Evolutionary conservation across 176 grass and related monocot genomes (phyloP).

Genomic region (Phragmites australis): DNA sequence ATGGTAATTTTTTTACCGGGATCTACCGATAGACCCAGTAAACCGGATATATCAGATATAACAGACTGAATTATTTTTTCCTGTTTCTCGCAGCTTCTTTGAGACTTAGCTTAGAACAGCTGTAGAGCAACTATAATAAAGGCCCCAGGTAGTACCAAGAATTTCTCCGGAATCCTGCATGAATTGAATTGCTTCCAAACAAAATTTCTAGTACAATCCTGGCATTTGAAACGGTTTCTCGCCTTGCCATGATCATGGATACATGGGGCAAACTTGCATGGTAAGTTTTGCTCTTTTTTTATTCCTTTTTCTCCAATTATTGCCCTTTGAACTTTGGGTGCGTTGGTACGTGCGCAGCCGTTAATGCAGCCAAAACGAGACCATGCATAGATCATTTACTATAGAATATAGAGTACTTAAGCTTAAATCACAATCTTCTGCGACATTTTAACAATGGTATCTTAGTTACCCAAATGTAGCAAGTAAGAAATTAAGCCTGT

Average conservation of each 20-base stretch:
- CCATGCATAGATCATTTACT: background rate
- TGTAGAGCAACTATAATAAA: background rate
- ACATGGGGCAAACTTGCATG: background rate
- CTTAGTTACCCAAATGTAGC: constrained; percentile 16
- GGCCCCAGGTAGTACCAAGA: background rate
- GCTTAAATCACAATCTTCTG: background rate
- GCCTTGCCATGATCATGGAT: background rate
- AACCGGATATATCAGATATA: too few species aligned
- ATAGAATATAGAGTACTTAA: background rate
- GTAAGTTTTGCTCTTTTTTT: background rate
- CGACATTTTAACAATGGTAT: background rate
- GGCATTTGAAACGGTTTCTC: background rate
- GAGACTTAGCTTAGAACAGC: too few species aligned
- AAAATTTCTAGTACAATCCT: too few species aligned
- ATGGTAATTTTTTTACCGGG: too few species aligned
- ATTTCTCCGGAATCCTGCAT: background rate
- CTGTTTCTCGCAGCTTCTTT: too few species aligned
- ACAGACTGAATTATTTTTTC: too few species aligned
- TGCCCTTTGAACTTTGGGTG: constrained; percentile 27
- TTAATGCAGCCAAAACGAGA: constrained; percentile 22
- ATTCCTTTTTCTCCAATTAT: background rate
- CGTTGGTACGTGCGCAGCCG: constrained; percentile 28
- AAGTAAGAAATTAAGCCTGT: background rate
- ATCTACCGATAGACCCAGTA: too few species aligned
- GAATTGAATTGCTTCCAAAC: background rate